phyloP scores from a whole-genome alignment of 768 basidiomycete species.

The Rhizopogon roseolus region DNA sequence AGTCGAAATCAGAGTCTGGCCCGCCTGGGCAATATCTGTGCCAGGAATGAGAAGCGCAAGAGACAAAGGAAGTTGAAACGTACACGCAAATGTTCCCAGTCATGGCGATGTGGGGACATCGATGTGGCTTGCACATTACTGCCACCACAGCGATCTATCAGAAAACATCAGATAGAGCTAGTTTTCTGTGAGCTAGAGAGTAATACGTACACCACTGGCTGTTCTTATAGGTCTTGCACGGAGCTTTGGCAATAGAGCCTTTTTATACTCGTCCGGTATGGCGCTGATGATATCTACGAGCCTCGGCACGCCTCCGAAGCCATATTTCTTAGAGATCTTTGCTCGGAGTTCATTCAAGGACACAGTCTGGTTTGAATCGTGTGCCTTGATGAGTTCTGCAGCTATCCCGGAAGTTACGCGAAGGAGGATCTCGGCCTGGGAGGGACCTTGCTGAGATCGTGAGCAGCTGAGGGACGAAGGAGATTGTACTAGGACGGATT shows the following conservation, averaged over 20 bases:
- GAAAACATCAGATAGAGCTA: neutral
- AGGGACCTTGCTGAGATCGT: slow-evolving; percentile 46
- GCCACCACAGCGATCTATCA: slow-evolving; percentile 95
- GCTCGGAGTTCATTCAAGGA: slow-evolving; percentile 87
- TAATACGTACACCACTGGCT: slow-evolving; percentile 82
- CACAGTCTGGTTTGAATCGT: slow-evolving; percentile 71
- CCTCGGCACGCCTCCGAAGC: slow-evolving; percentile 81
- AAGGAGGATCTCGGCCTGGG: slow-evolving; percentile 86
- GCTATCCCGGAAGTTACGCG: slow-evolving; percentile 94
- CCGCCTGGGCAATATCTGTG: slow-evolving; percentile 94
- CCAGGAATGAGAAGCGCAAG: slow-evolving; percentile 1
- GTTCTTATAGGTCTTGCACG: slow-evolving; percentile 93
- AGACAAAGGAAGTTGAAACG: slow-evolving; percentile 19
- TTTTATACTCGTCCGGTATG: slow-evolving; percentile 96
- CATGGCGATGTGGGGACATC: slow-evolving; percentile 99
- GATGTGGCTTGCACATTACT: slow-evolving; percentile 99
- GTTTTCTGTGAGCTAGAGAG: neutral
- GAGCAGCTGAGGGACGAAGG: neutral
- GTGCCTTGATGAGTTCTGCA: slow-evolving; percentile 84
- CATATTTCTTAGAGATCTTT: slow-evolving; percentile 86
- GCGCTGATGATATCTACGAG: slow-evolving; percentile 98
- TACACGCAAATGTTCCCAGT: slow-evolving; percentile 99
- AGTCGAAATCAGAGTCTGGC: slow-evolving; percentile 99
- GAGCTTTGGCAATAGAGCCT: slow-evolving; percentile 82
- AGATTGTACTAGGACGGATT: neutral